Conservation (phyloP, 306 rosid genomes). For the Carpinus viminea region DNA sequence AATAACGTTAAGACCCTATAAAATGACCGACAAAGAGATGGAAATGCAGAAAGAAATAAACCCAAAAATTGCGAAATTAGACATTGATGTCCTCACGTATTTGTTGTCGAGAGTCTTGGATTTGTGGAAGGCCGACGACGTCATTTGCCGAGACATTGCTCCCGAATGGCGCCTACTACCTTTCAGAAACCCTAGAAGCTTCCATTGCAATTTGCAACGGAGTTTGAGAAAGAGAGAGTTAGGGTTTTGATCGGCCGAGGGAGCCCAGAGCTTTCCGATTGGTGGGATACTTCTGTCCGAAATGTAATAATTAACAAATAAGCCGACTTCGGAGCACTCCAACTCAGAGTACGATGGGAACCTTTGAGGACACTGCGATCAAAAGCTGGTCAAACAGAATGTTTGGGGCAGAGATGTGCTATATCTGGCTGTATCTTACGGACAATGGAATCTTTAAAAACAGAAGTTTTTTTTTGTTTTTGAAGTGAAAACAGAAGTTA, state of each 20-base stretch:
- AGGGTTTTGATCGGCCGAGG: background rate
- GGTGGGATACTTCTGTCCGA: background rate
- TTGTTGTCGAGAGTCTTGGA: conserved; percentile 98
- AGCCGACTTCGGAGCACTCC: background rate
- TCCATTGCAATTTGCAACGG: conserved; percentile 20
- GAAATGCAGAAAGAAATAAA: background rate
- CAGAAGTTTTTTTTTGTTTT: too few relatives aligned
- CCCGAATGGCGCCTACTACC: conserved; percentile 4
- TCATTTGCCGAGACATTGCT: conserved; percentile 78
- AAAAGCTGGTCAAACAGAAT: background rate
- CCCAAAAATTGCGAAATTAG: background rate
- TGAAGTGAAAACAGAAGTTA: too few relatives aligned
- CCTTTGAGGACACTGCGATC: background rate
- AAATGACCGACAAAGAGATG: background rate
- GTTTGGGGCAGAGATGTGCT: too few relatives aligned
- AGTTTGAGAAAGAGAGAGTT: conserved; percentile 2
- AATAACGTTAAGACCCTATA: background rate
- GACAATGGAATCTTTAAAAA: too few relatives aligned
- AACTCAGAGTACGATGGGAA: background rate
- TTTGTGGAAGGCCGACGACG: conserved; percentile 74
- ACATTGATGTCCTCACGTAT: conserved; percentile 50
- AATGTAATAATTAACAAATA: background rate
- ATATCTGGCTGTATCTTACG: too few relatives aligned
- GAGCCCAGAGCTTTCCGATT: background rate
- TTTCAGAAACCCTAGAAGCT: conserved; percentile 41